These are phyloP conservation scores for Aspergillus sp. DNA, from an alignment of 2,329 filamentous ascomycete species.

Conservation along the genomic window DNA sequence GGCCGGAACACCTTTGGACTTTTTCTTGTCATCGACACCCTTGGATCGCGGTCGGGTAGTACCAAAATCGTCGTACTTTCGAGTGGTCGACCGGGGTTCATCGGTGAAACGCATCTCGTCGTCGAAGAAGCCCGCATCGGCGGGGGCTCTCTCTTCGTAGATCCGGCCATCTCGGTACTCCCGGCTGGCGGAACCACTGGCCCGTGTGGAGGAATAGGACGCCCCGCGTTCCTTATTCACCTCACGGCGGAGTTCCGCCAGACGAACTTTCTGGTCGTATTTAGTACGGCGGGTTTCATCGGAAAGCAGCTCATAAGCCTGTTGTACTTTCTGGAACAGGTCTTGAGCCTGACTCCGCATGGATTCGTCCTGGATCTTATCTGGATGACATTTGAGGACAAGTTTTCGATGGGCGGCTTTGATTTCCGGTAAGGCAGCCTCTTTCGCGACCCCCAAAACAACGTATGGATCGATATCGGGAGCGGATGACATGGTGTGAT, in stretches of 20 bases:
- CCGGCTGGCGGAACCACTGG: constrained; percentile 15
- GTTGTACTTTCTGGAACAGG: constrained; percentile 87
- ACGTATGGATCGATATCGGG: constrained; percentile 68
- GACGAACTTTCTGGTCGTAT: constrained; percentile 71
- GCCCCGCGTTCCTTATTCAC: constrained; percentile 32
- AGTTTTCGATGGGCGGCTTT: constrained; percentile 79
- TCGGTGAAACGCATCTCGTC: constrained; percentile 34
- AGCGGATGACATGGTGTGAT: constrained; percentile 19
- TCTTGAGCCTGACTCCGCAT: constrained; percentile 74
- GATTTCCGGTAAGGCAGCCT: constrained; percentile 67
- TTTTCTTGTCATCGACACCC: constrained; percentile 34
- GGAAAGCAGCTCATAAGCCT: constrained; percentile 85
- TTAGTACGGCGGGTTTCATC: constrained; percentile 67
- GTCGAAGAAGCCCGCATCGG: constrained; percentile 30
- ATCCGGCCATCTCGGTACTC: constrained; percentile 39
- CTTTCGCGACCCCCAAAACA: constrained; percentile 66
- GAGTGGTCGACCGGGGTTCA: constrained; percentile 30
- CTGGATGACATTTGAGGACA: constrained; percentile 82
- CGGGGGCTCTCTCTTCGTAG: constrained; percentile 41
- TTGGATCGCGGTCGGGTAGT: constrained; percentile 25
- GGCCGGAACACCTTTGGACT: constrained; percentile 23
- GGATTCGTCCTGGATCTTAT: constrained; percentile 77
- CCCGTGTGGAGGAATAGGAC: constrained; percentile 15
- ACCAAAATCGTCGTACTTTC: constrained; percentile 36
- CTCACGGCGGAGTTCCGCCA: constrained; percentile 61